Evolutionary conservation across 2,329 filamentous ascomycete genomes (phyloP).

Genomic region (Lasiodiplodia sp.): DNA sequence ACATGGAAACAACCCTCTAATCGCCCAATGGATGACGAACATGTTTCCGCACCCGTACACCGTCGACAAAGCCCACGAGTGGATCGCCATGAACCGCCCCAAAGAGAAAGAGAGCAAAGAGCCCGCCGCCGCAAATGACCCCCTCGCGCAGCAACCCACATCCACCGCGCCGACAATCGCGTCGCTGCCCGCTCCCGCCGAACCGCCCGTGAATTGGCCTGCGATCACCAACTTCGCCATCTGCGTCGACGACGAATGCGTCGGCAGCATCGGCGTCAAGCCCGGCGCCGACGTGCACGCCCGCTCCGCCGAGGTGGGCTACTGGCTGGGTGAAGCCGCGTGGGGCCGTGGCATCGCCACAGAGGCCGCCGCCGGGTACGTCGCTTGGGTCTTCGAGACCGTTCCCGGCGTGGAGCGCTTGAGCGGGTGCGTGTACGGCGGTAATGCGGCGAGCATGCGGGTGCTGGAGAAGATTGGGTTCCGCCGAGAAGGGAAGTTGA

Average conservation of each 20-base stretch:
- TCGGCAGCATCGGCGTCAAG: slow-evolving; percentile 50
- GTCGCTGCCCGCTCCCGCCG: neutral
- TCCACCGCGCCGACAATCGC: slow-evolving; percentile 32
- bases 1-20: slow-evolving; percentile 41
- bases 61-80: slow-evolving; percentile 39
- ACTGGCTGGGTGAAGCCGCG: slow-evolving; percentile 50
- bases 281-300: slow-evolving; percentile 45
- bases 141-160: slow-evolving; percentile 33
- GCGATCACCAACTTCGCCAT: slow-evolving; percentile 25
- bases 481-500: slow-evolving; percentile 45
- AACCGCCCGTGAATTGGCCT: neutral
- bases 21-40: slow-evolving; percentile 48
- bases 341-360: slow-evolving; percentile 47
- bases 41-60: slow-evolving; percentile 52
- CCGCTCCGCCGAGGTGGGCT: slow-evolving; percentile 51
- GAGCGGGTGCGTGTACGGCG: slow-evolving; percentile 40
- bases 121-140: neutral
- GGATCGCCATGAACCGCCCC: slow-evolving; percentile 45
- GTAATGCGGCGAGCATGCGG: slow-evolving; percentile 46
- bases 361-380: slow-evolving; percentile 44
- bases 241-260: slow-evolving; percentile 34
- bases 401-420: slow-evolving; percentile 37
- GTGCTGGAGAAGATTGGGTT: slow-evolving; percentile 50
- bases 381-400: slow-evolving; percentile 45
- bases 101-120: slow-evolving; percentile 7